Evolutionary conservation across 352 stramenopile species (phyloP).

Genomic region (Blastocystis sp.): DNA sequence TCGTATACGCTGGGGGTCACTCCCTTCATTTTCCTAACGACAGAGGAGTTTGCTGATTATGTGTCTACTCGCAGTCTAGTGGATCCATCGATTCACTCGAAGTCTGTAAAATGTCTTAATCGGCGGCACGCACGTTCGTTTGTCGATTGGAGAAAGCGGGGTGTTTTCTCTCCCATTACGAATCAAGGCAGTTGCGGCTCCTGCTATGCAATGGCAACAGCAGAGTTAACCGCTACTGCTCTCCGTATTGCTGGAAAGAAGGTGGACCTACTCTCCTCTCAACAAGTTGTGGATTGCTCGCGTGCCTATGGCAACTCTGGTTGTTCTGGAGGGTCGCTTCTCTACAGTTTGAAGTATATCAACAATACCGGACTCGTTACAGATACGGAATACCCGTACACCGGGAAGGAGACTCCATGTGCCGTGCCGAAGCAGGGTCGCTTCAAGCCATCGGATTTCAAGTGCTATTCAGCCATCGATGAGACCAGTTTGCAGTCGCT

Average conservation of each 20-base stretch:
- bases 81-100: not conserved
- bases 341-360: not conserved
- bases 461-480: not conserved
- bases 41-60: not conserved
- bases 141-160: conserved; percentile 37
- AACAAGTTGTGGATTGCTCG: conserved; percentile 25
- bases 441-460: not conserved
- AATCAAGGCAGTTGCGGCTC: conserved; percentile 10
- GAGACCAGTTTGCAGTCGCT: not conserved
- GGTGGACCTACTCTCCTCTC: not conserved
- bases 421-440: not conserved
- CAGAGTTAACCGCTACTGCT: not conserved
- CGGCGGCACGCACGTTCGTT: too few species aligned
- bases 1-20: not conserved
- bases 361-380: not conserved
- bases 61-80: not conserved
- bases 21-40: not conserved
- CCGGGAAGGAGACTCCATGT: not conserved
- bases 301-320: not conserved
- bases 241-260: not conserved
- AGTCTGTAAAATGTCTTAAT: not conserved
- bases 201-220: not conserved
- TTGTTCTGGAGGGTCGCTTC: not conserved
- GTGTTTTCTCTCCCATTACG: not conserved
- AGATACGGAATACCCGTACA: not conserved